Evolutionary conservation across 208 protist species (phyloP), one percentile per base, ranked within the genome.

Genomic region (Leishmania turanica): DNA sequence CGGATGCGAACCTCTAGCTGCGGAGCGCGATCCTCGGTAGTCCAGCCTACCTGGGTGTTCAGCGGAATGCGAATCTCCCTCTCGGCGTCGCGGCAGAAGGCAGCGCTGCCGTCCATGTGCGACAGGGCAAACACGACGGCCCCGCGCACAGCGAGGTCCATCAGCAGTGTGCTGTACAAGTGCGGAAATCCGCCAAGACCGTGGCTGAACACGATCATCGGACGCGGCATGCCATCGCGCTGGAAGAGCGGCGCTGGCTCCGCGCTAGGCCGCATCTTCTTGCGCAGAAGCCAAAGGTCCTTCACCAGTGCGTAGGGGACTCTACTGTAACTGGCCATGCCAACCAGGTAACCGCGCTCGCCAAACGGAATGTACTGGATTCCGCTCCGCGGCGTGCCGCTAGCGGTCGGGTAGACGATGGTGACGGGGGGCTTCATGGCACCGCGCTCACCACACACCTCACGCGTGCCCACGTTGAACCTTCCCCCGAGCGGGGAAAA

Each of bases 31-130:
- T 82, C 88, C 60, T 87, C 75, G 3, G 80, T 49, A 19, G 88
- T 85, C 87, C 84, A 92, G 42, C 78, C 40, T 21, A 91, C 49
- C 21, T 80, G 24, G 34, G 85, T 90, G 77, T 91, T 82, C 24
- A 87, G 31, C 19, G 81, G 56, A 27, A 90, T 79, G 69, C 77
- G 84, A 51, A 88, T 75, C 0, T 78, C 72, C 27, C 60, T 66
- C 2, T 65, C 77, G 31, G 76, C 80, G 53, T 97, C 93, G 24
- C 92, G 92, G 81, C 89, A 96, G 81, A 90, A 96, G 5, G 88
- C 87, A 8, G 92, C 93, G 68, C 91, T 96, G n/a, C 84, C 89
- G 75, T 98, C 95, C 73, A 85, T 90, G 88, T 98, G 95, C 5
- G 86, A 88, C 64, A 94, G 42, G n/a, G 84, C 86, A 27, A 96